Evolutionary conservation across 805 yeast genomes (phyloP), one percentile per base, ranked within the genome.

Genomic region (Zygosaccharomyces bisporus): DNA sequence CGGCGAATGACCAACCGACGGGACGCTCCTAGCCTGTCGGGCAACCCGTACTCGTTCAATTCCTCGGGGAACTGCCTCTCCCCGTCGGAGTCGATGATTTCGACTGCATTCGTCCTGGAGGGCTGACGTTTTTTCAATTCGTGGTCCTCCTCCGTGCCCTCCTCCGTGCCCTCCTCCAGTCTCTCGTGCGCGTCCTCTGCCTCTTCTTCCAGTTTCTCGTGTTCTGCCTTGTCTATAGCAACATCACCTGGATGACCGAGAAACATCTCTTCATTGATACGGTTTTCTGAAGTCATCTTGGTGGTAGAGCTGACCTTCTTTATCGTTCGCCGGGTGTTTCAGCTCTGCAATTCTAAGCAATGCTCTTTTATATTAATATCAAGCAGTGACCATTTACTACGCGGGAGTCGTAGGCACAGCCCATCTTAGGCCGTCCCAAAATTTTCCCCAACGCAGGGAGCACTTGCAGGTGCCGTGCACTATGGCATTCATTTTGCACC

Each of bases 1-100:
- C 70, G 73, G 51, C 72, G 64, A 29, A 79, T 70, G 33, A 79
- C 79, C 41, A 73, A 61, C 17, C 75, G 68, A 50, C 61, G 67
- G 3, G 49, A 37, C 12, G 35, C 31, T 12, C 35, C 34, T 32
- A 50, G 27, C 16, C 41, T 43, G 35, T 47, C 54, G 19, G 52
- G 47, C 39, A 41, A 16, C 14, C 49, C 49, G 19, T 41, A 42
- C 37, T 41, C 49, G 16, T 45, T 42, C 18, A 36, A 18, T n/a
- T 20, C 39, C 9, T 20, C 34, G 9, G n/a, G 29, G 2, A 24
- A 13, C 29, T 43, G 31, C 30, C 17, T 37, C 20, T 37, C 40
- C 16, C 32, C 40, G 25, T 37, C 40, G 30, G 32, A 24, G 19
- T 25, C 32, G 9, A 25, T 24, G 6, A 24, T 10, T 8, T n/a